Percentiles rank a stretch among this genome's conserved stretches.
Evolutionary conservation across 1,284 basidiomycete species (phyloP).

Genomic region (Fistulina hepatica): DNA sequence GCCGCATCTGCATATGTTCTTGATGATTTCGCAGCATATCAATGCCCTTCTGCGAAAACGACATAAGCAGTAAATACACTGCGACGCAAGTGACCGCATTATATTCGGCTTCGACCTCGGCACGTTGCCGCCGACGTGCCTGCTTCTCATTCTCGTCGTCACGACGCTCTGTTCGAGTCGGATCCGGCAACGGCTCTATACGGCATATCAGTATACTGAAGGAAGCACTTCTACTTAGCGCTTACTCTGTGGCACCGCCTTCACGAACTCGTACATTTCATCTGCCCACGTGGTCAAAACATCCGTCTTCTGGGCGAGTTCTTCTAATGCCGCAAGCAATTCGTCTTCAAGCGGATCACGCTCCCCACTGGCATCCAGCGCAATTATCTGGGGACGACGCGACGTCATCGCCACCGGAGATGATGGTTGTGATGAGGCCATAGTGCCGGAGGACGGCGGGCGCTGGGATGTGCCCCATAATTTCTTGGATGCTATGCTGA

Average conservation of each 20-base stretch:
- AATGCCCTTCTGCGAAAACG: slow-evolving; percentile 88
- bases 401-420: slow-evolving; percentile 39
- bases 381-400: slow-evolving; percentile 37
- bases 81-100: slow-evolving; percentile 78
- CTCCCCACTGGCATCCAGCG: slow-evolving; percentile 30
- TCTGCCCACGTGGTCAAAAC: slow-evolving; percentile 91
- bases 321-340: slow-evolving; percentile 68
- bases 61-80: slow-evolving; percentile 88
- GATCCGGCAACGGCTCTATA: slow-evolving; percentile 64
- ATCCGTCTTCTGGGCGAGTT: slow-evolving; percentile 90
- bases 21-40: slow-evolving; percentile 60
- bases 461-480: slow-evolving; percentile 61
- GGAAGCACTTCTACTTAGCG: slow-evolving; percentile 5
- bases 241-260: slow-evolving; percentile 66
- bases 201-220: slow-evolving; percentile 1
- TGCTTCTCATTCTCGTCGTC: slow-evolving; percentile 65
- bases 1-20: slow-evolving; percentile 67
- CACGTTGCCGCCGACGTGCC: slow-evolving; percentile 51
- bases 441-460: slow-evolving; percentile 15
- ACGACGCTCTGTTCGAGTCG: slow-evolving; percentile 54
- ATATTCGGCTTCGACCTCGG: slow-evolving; percentile 66
- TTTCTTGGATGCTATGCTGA: slow-evolving; percentile 85
- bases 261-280: slow-evolving; percentile 78
- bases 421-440: slow-evolving; percentile 26
- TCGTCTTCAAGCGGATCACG: slow-evolving; percentile 77